A percentile compares a stretch with the other conserved stretches of the same genome.
Conservation (phyloP, 2,329 filamentous ascomycete species). For the Colletotrichum sp. region DNA sequence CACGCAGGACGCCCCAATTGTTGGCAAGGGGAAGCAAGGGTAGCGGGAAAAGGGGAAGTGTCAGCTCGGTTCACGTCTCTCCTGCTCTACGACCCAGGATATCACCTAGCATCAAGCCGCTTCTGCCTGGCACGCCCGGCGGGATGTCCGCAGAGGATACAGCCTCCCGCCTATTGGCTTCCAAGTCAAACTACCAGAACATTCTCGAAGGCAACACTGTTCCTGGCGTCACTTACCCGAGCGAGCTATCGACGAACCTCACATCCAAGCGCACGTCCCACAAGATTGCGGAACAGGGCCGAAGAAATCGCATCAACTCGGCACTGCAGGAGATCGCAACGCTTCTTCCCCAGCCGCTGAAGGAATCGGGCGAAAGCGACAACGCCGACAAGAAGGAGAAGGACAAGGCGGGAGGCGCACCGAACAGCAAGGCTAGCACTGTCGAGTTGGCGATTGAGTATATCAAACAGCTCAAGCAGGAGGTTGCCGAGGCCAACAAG, state of each 20-base stretch:
- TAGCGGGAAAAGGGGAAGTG: constrained; percentile 69
- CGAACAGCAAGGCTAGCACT: constrained; percentile 92
- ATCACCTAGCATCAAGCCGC: constrained; percentile 91
- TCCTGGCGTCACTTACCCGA: constrained; percentile 89
- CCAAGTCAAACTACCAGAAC: constrained; percentile 98
- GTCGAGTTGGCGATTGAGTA: constrained; percentile 98
- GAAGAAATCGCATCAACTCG: constrained; percentile 92
- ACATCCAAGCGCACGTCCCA: constrained; percentile 97
- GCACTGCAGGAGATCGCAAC: constrained; percentile 91
- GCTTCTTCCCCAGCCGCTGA: constrained; percentile 71
- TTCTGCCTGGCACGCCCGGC: constrained; percentile 69
- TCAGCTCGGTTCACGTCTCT: constrained; percentile 77
- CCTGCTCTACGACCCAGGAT: constrained; percentile 88
- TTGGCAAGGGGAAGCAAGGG: constrained; percentile 61
- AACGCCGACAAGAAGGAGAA: constrained; percentile 52
- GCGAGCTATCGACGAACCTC: constrained; percentile 88
- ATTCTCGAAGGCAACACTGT: constrained; percentile 92
- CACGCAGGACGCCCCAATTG: constrained; percentile 60
- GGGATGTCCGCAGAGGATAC: constrained; percentile 62
- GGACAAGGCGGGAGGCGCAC: constrained; percentile 50
- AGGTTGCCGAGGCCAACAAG: constrained; percentile 69
- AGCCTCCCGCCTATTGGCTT: constrained; percentile 78
- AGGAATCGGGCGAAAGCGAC: constrained; percentile 45
- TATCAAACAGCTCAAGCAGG: constrained; percentile 82
- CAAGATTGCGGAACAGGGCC: constrained; percentile 96